Evolutionary conservation across 2,329 filamentous ascomycete genomes (phyloP).

Genomic region (Diaporthe destruens): DNA sequence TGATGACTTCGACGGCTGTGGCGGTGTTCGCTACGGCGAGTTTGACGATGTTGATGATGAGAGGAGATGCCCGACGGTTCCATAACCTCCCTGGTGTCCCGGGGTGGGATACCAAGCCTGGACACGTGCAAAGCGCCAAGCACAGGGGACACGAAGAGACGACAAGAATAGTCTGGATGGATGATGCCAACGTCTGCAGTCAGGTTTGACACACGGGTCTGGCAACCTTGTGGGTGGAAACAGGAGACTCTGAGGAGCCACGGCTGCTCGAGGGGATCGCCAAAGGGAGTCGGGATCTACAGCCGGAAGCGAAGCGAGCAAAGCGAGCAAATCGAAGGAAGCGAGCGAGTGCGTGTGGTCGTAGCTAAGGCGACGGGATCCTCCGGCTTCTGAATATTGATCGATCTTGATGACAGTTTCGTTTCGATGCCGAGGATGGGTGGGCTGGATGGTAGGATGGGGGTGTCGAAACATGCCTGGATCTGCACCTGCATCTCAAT

Average conservation of each 20-base stretch:
- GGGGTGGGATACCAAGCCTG: background rate
- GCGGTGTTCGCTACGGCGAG: conserved; percentile 1
- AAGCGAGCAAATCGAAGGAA: background rate
- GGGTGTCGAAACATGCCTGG: conserved; percentile 15
- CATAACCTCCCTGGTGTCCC: conserved; percentile 14
- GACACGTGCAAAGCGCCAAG: background rate
- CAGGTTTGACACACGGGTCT: conserved; percentile 9
- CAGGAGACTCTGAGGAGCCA: conserved; percentile 8
- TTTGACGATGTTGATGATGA: background rate
- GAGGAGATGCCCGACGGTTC: background rate
- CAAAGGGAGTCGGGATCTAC: background rate
- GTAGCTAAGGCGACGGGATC: conserved; percentile 24
- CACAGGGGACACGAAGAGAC: background rate
- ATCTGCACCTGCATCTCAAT: conserved; percentile 27
- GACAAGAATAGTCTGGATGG: conserved; percentile 20
- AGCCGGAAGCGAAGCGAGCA: background rate
- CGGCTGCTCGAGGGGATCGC: background rate
- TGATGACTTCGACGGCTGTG: background rate
- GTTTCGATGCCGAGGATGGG: conserved; percentile 28
- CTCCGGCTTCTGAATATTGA: conserved; percentile 3
- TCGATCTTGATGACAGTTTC: conserved; percentile 31
- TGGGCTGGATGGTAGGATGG: background rate
- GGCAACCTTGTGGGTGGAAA: conserved; percentile 17
- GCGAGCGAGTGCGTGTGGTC: background rate
- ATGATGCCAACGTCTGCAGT: conserved; percentile 7